A percentile compares a stretch with the other conserved stretches of the same genome.
These are phyloP conservation scores for Fusarium tupiense DNA, from an alignment of 2,329 filamentous ascomycete species.

Conservation along the genomic window DNA sequence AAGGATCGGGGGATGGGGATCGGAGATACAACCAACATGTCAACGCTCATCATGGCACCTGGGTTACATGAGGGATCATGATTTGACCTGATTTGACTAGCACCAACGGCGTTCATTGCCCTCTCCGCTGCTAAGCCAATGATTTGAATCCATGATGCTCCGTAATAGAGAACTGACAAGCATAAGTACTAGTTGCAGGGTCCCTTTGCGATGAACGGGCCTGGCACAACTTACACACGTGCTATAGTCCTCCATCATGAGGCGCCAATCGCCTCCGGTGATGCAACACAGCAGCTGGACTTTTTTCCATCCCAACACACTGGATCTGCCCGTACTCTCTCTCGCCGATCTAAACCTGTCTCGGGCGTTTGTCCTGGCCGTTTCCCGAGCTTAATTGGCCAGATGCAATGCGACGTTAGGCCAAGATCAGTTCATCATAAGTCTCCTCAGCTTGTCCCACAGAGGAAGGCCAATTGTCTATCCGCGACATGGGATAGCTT, in stretches of 20 bases:
- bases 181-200: slow-evolving; percentile 18
- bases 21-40: slow-evolving; percentile 8
- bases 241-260: slow-evolving; percentile 34
- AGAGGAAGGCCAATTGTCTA: slow-evolving; percentile 34
- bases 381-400: slow-evolving; percentile 30
- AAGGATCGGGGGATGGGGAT: slow-evolving; percentile 33
- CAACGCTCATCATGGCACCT: slow-evolving; percentile 28
- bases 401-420: slow-evolving; percentile 17
- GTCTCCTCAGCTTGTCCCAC: slow-evolving; percentile 35
- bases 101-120: slow-evolving; percentile 5
- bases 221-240: slow-evolving; percentile 36
- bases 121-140: neutral
- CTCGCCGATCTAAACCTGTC: slow-evolving; percentile 33
- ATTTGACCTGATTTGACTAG: slow-evolving; percentile 27
- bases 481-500: slow-evolving; percentile 21
- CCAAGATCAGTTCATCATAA: slow-evolving; percentile 29
- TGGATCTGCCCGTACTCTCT: slow-evolving; percentile 29
- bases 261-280: slow-evolving; percentile 25
- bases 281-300: slow-evolving; percentile 16
- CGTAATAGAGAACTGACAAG: slow-evolving; percentile 10
- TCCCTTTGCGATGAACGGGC: slow-evolving; percentile 21
- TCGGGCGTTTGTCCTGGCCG: slow-evolving; percentile 20
- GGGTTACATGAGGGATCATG: slow-evolving; percentile 21
- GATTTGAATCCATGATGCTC: neutral
- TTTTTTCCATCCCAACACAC: slow-evolving; percentile 31